phyloP scores from a whole-genome alignment of 371 early-diverging fungal genomes.

The Dichotomocladium elegans region DNA sequence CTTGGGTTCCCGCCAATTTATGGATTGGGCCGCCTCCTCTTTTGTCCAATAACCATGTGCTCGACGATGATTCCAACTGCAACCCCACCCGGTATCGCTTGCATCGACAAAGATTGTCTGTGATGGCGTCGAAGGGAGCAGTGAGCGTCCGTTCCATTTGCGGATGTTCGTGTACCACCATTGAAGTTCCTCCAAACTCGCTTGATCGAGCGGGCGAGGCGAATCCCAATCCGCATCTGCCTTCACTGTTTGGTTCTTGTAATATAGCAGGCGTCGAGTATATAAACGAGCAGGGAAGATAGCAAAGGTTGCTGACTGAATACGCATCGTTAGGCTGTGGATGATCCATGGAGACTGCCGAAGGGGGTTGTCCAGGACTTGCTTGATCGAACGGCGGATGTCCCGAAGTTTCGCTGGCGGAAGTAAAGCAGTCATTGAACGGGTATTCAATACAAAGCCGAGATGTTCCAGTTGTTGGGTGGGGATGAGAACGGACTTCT shows the following conservation, averaged over 20 bases:
- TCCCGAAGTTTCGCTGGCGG: conserved; percentile 9
- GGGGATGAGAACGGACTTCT: conserved; percentile 13
- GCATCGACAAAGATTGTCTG: conserved; percentile 16
- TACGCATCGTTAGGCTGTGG: conserved; percentile 15
- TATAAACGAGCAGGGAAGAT: conserved; percentile 16
- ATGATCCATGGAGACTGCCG: conserved; percentile 6
- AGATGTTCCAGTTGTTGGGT: conserved; percentile 13
- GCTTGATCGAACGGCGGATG: background rate
- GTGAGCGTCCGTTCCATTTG: conserved; percentile 6
- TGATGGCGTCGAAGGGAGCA: conserved; percentile 2
- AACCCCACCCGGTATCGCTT: conserved; percentile 17
- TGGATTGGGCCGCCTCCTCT: background rate
- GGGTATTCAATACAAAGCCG: conserved; percentile 12
- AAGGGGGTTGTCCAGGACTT: background rate
- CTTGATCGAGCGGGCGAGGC: background rate
- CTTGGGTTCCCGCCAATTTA: conserved; percentile 19
- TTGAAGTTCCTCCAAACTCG: conserved; percentile 5
- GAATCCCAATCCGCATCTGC: background rate
- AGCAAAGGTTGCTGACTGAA: conserved; percentile 18
- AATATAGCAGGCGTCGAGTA: background rate
- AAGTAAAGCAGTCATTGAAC: conserved; percentile 3
- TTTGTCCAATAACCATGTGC: background rate
- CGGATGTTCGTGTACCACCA: conserved; percentile 7
- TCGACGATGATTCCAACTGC: background rate
- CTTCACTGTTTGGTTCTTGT: conserved; percentile 1